Conservation (phyloP, 2,329 filamentous ascomycete genomes). For the Fonsecaea multimorphosa region DNA sequence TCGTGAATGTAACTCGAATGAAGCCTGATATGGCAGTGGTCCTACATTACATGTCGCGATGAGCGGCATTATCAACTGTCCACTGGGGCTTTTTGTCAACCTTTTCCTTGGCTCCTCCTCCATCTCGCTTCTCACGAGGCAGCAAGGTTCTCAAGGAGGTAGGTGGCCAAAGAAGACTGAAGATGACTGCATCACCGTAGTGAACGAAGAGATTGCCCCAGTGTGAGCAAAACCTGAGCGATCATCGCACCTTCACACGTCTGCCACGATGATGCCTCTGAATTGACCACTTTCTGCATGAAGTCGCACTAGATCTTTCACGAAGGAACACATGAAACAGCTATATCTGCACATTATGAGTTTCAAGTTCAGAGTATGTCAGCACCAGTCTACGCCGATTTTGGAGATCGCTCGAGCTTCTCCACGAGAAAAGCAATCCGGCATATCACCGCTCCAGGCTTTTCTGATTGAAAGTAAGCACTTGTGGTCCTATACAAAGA, state of each 20-base stretch:
- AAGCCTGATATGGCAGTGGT: no score
- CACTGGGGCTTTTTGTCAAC: no score
- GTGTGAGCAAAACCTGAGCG: no score
- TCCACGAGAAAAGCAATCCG: neutral
- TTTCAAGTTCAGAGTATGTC: neutral
- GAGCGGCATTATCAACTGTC: no score
- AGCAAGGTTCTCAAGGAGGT: no score
- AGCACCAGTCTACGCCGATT: neutral
- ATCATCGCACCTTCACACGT: constrained; percentile 25
- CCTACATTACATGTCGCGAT: no score
- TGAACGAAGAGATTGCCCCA: no score
- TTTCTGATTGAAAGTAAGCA: neutral
- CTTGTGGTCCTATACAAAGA: neutral
- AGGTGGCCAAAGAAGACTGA: no score
- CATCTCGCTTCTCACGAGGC: no score
- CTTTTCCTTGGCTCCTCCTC: no score
- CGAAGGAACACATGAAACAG: neutral
- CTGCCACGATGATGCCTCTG: neutral
- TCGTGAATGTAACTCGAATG: no score
- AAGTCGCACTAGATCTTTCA: neutral
- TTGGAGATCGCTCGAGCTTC: neutral
- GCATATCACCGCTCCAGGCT: neutral
- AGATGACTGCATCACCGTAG: no score
- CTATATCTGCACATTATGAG: neutral
- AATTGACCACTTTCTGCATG: neutral